Evolutionary conservation across 176 grass and related monocot genomes (phyloP).

Genomic region (Aegilops tauschii): DNA sequence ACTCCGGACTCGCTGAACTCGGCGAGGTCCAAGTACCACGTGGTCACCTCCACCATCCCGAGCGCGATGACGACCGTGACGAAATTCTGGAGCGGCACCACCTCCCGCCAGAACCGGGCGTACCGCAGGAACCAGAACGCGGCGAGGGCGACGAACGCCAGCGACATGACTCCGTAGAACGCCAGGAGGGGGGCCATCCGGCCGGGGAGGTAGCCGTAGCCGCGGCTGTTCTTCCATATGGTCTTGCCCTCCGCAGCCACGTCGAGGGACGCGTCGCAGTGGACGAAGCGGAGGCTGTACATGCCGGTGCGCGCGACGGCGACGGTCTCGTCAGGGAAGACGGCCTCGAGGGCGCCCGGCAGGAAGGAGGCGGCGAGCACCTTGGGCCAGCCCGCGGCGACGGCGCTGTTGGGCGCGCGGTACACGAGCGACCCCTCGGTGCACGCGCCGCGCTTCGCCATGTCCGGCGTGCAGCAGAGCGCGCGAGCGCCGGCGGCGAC

Average conservation of each 20-base stretch:
- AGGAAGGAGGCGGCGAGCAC: slow-evolving; percentile 44
- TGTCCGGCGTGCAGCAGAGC: slow-evolving; percentile 64
- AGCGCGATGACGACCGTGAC: slow-evolving; percentile 69
- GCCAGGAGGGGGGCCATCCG: slow-evolving; percentile 71
- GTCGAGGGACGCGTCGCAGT: slow-evolving; percentile 47
- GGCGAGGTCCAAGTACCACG: slow-evolving; percentile 74
- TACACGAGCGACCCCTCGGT: slow-evolving; percentile 42
- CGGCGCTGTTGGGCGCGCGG: slow-evolving; percentile 20
- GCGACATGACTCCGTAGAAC: slow-evolving; percentile 71
- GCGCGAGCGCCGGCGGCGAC: slow-evolving; percentile 31
- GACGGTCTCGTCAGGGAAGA: slow-evolving; percentile 55
- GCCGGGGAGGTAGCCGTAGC: slow-evolving; percentile 83
- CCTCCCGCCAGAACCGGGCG: slow-evolving; percentile 63
- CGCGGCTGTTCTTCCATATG: slow-evolving; percentile 78
- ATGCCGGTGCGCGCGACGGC: slow-evolving; percentile 61
- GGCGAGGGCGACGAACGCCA: slow-evolving; percentile 66
- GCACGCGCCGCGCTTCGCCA: slow-evolving; percentile 46
- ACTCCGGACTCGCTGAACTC: slow-evolving; percentile 57
- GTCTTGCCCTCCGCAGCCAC: slow-evolving; percentile 48
- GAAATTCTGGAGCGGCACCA: slow-evolving; percentile 63
- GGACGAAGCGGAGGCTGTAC: slow-evolving; percentile 78
- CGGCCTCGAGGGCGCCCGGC: slow-evolving; percentile 17
- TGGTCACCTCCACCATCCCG: slow-evolving; percentile 68
- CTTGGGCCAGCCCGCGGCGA: slow-evolving; percentile 38
- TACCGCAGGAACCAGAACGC: slow-evolving; percentile 62